phyloP scores from a whole-genome alignment of 441 rosid species.

The Biscutella laevigata region DNA sequence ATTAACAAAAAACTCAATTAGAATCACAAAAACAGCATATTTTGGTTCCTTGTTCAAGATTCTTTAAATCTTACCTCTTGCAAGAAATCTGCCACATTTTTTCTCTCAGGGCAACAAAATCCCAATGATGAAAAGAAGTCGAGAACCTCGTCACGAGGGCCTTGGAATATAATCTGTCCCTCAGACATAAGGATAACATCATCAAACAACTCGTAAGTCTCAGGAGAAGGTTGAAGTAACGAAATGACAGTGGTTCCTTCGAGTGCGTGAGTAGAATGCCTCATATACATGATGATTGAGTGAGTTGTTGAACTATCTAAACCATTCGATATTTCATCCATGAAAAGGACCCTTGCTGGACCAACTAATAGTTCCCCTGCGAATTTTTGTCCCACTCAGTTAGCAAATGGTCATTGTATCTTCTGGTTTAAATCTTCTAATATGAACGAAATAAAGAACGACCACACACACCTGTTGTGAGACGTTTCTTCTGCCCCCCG shows the following conservation, averaged over 20 bases:
- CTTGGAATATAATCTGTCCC: constrained; percentile 91
- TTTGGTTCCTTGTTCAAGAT: constrained; percentile 6
- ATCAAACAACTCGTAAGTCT: constrained; percentile 82
- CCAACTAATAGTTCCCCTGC: constrained; percentile 91
- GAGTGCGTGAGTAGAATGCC: constrained; percentile 76
- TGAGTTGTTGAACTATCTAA: constrained; percentile 89
- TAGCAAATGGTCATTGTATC: constrained; percentile 10
- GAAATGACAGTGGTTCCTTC: constrained; percentile 81
- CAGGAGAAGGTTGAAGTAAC: constrained; percentile 90
- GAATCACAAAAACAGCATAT: neutral
- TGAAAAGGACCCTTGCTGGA: constrained; percentile 88
- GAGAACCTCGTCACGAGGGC: constrained; percentile 63
- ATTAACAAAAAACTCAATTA: constrained; percentile 14
- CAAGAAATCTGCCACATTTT: constrained; percentile 92
- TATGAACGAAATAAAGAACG: neutral
- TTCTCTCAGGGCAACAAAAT: constrained; percentile 81
- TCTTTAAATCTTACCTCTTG: constrained; percentile 64
- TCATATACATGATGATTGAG: constrained; percentile 79
- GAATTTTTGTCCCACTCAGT: constrained; percentile 15
- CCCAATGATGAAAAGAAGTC: constrained; percentile 74
- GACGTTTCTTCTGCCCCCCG: constrained; percentile 91
- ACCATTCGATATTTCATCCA: constrained; percentile 98
- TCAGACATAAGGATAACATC: constrained; percentile 83
- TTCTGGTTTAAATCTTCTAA: neutral
- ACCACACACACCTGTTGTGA: constrained; percentile 59